Conservation (phyloP, 1,139 yeast species). For the Suhomyces wounanorum region DNA sequence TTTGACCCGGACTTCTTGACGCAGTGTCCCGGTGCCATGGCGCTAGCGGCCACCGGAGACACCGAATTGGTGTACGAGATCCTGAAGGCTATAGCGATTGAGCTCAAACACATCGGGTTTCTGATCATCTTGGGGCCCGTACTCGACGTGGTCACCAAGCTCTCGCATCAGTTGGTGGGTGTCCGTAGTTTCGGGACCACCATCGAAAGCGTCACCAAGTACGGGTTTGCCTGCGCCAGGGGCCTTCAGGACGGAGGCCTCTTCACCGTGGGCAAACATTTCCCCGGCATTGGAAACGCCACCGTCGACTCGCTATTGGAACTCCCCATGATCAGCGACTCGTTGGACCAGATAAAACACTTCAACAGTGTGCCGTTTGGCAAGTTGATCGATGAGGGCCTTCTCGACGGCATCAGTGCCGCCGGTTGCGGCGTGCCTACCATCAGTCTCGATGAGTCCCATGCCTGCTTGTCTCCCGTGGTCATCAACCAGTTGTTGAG, state of each 20-base stretch:
- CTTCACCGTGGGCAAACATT: slow-evolving; percentile 62
- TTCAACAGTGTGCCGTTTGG: slow-evolving; percentile 57
- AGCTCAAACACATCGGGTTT: slow-evolving; percentile 56
- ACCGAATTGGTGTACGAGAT: slow-evolving; percentile 53
- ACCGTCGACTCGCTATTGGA: slow-evolving; percentile 60
- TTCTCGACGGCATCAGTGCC: slow-evolving; percentile 58
- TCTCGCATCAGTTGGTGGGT: slow-evolving; percentile 60
- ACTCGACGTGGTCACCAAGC: slow-evolving; percentile 60
- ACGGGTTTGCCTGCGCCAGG: slow-evolving; percentile 54
- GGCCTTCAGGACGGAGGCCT: slow-evolving; percentile 62
- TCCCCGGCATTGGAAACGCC: slow-evolving; percentile 69
- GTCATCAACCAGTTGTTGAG: slow-evolving; percentile 56
- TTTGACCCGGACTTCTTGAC: slow-evolving; percentile 55
- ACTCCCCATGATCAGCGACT: slow-evolving; percentile 60
- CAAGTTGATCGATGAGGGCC: slow-evolving; percentile 47
- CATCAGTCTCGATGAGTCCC: slow-evolving; percentile 60
- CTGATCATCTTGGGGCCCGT: slow-evolving; percentile 65
- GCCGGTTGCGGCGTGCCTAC: slow-evolving; percentile 75
- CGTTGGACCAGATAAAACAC: slow-evolving; percentile 54
- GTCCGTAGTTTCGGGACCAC: slow-evolving; percentile 66
- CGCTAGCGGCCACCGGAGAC: slow-evolving; percentile 59
- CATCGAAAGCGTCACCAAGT: slow-evolving; percentile 57
- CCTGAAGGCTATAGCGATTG: slow-evolving; percentile 57
- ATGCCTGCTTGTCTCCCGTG: slow-evolving; percentile 64
- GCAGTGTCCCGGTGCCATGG: slow-evolving; percentile 70